Evolutionary conservation across 495 filamentous ascomycete genomes (phyloP).

Genomic region (Aspergillus ellipticus): DNA sequence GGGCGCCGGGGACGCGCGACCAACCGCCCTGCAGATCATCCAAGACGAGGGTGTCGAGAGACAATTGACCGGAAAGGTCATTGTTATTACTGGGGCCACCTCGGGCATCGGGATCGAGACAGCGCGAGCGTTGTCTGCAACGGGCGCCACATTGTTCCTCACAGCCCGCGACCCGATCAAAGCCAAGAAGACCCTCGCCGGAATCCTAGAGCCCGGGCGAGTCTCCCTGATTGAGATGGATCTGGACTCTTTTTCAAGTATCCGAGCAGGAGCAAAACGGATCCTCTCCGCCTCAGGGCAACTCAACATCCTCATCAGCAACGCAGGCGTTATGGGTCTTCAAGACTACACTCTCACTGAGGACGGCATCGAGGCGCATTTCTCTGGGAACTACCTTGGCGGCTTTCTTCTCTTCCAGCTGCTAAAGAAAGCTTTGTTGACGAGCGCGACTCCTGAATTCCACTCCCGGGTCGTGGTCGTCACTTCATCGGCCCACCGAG

Average conservation of each 20-base stretch:
- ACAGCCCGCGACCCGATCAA: neutral
- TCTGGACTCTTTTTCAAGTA: neutral
- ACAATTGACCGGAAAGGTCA: slow-evolving; percentile 16
- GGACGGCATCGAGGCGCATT: neutral
- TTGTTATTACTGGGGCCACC: neutral
- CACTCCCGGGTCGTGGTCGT: neutral
- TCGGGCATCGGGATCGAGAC: neutral
- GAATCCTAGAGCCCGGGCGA: neutral
- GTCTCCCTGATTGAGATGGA: neutral
- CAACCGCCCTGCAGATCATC: slow-evolving; percentile 53
- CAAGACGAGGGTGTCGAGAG: slow-evolving; percentile 43
- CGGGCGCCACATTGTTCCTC: neutral
- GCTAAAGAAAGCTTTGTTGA: neutral
- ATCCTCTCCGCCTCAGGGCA: neutral
- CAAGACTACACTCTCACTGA: too few species aligned
- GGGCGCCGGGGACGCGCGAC: slow-evolving; percentile 52
- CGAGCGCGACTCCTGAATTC: neutral
- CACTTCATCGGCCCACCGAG: neutral
- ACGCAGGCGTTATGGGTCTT: neutral
- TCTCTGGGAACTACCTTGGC: neutral
- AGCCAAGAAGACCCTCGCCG: neutral
- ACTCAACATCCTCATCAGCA: neutral
- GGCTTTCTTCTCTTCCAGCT: neutral
- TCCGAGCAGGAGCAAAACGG: neutral
- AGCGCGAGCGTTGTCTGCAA: neutral